Evolutionary conservation across 2,329 filamentous ascomycete genomes (phyloP).

Genomic region (Lachnellula willkommii): DNA sequence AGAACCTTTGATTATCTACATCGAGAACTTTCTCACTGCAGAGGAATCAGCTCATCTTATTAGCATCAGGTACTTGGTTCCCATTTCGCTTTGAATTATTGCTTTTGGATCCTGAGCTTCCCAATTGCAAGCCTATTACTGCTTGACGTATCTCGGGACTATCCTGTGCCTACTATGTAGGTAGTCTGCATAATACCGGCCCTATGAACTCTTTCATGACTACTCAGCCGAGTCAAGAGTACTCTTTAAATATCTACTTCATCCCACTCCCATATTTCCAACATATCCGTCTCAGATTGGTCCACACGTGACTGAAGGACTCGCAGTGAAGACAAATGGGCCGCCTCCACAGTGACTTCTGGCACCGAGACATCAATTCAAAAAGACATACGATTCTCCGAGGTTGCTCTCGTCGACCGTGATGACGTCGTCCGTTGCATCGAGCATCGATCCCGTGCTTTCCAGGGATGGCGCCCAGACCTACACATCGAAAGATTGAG

Average conservation of each 20-base stretch:
- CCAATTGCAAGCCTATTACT: no score
- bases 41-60: slow-evolving; percentile 47
- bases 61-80: slow-evolving; percentile 42
- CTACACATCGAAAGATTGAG: slow-evolving; percentile 56
- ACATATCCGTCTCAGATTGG: no score
- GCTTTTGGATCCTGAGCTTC: not conserved
- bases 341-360: slow-evolving; percentile 49
- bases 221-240: no score
- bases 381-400: slow-evolving; percentile 45
- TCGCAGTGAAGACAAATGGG: slow-evolving; percentile 42
- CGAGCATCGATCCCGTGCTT: slow-evolving; percentile 50
- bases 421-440: slow-evolving; percentile 50
- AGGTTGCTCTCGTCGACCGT: slow-evolving; percentile 43
- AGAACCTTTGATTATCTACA: slow-evolving; percentile 52
- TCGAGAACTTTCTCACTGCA: slow-evolving; percentile 48
- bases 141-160: no score
- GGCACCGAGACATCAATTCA: slow-evolving; percentile 43
- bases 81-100: not conserved
- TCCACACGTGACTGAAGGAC: not conserved
- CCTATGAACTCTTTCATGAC: no score
- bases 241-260: no score
- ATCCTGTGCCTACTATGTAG: no score
- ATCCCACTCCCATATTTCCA: no score
- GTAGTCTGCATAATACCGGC: no score
- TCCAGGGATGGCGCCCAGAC: slow-evolving; percentile 55